These are phyloP conservation scores for Ashbya aceris DNA, from an alignment of 1,139 yeast genomes.

Conservation along the genomic window DNA sequence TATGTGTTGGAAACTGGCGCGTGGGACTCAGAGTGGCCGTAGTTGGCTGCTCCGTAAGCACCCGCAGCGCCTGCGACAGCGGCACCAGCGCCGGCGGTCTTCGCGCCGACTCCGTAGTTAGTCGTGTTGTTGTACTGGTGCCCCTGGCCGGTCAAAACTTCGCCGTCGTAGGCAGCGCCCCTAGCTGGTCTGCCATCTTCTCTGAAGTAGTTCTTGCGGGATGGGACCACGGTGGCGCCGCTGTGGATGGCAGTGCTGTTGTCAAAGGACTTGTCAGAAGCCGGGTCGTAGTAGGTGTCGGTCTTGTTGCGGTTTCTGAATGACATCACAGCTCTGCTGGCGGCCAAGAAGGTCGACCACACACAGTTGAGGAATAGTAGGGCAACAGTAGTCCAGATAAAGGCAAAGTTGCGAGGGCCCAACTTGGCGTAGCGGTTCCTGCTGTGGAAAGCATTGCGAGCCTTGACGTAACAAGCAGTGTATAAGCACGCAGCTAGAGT, in stretches of 20 bases:
- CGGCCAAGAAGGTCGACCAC: conserved; percentile 15
- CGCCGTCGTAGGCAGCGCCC: conserved; percentile 1
- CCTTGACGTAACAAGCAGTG: conserved; percentile 60
- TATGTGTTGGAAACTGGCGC: background rate
- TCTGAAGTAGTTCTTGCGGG: background rate
- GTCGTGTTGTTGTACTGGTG: background rate
- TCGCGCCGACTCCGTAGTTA: background rate
- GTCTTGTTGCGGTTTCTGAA: conserved; percentile 1
- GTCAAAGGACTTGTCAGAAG: conserved; percentile 3
- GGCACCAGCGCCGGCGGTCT: conserved; percentile 1
- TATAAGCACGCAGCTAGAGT: conserved; percentile 49
- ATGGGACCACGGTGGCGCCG: background rate
- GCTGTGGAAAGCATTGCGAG: conserved; percentile 44
- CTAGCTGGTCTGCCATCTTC: background rate
- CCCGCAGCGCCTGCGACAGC: background rate
- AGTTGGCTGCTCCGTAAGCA: background rate
- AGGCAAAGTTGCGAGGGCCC: conserved; percentile 52
- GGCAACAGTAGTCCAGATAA: conserved; percentile 54
- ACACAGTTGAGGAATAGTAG: conserved; percentile 33
- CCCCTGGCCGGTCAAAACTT: background rate
- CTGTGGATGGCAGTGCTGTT: conserved; percentile 5
- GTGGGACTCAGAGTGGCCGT: background rate
- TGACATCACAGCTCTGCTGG: conserved; percentile 2
- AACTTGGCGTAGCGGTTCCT: conserved; percentile 41
- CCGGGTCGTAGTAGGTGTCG: conserved; percentile 3